A percentile compares a stretch with the other conserved stretches of the same genome.
Evolutionary conservation across 805 yeast genomes (phyloP).

Genomic region (Ogataea pilisensis): DNA sequence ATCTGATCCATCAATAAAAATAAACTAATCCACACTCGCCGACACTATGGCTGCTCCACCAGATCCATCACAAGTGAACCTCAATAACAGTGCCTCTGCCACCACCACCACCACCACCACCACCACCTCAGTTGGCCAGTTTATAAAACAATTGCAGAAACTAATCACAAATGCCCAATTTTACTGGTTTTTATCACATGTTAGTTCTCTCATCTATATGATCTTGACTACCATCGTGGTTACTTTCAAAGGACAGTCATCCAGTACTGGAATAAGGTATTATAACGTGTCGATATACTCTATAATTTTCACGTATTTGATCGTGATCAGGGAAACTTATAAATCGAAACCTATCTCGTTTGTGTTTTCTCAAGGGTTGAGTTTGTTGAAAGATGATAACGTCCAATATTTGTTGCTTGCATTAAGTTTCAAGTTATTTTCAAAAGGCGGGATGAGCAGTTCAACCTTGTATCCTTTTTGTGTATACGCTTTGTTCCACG

Average conservation of each 20-base stretch:
- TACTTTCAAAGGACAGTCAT: conserved; percentile 34
- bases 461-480: conserved; percentile 55
- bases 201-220: conserved; percentile 42
- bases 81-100: no score
- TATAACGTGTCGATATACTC: conserved; percentile 44
- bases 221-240: conserved; percentile 37
- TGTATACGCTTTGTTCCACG: conserved; percentile 62
- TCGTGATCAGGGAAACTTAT: conserved; percentile 59
- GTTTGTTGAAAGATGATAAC: conserved; percentile 49
- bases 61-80: conserved; percentile 1
- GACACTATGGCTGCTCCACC: not conserved
- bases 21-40: no score
- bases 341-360: conserved; percentile 34
- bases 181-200: conserved; percentile 67
- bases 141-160: conserved; percentile 7
- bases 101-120: not conserved
- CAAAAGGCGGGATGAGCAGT: conserved; percentile 18
- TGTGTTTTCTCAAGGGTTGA: conserved; percentile 25
- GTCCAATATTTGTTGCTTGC: conserved; percentile 54
- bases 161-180: conserved; percentile 50
- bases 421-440: conserved; percentile 34
- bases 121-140: not conserved
- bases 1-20: no score
- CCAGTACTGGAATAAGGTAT: conserved; percentile 30
- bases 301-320: conserved; percentile 55